These are phyloP conservation scores for Dothiorella sarmentorum DNA, from an alignment of 2,329 filamentous ascomycete genomes.

Conservation along the genomic window DNA sequence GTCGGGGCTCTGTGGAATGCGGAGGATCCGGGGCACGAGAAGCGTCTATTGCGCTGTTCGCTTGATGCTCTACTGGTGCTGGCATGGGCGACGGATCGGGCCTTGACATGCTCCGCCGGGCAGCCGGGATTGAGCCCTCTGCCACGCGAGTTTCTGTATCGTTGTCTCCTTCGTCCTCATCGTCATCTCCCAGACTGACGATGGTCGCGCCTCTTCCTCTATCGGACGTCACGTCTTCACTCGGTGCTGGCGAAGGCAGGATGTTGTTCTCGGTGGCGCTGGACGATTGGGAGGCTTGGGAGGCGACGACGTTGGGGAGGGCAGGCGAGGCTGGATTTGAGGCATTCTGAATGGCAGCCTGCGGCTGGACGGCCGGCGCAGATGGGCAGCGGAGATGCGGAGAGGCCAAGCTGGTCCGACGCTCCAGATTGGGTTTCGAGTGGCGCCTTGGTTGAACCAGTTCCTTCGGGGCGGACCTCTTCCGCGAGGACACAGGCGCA, in stretches of 20 bases:
- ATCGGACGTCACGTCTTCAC: conserved; percentile 47
- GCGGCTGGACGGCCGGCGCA: neutral
- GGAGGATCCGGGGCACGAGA: neutral
- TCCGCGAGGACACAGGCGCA: conserved; percentile 1
- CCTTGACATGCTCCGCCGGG: neutral
- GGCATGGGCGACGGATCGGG: neutral
- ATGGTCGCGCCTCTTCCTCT: neutral
- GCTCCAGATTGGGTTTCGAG: neutral
- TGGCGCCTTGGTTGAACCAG: neutral
- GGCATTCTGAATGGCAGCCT: conserved; percentile 1
- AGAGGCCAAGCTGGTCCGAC: neutral
- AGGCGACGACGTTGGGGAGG: conserved; percentile 28
- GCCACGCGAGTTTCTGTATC: neutral
- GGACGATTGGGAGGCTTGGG: conserved; percentile 2
- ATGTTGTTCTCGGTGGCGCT: conserved; percentile 30
- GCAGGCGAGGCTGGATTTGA: conserved; percentile 36
- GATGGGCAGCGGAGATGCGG: neutral
- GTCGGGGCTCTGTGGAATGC: neutral
- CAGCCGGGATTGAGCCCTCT: neutral
- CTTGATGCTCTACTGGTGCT: neutral
- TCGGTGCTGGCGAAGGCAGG: conserved; percentile 61
- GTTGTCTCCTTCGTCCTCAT: neutral
- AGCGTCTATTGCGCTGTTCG: neutral
- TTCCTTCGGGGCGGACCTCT: neutral
- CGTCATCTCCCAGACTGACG: neutral